Evolutionary conservation across 345 rosid species (phyloP).

Genomic region (Punica granatum): DNA sequence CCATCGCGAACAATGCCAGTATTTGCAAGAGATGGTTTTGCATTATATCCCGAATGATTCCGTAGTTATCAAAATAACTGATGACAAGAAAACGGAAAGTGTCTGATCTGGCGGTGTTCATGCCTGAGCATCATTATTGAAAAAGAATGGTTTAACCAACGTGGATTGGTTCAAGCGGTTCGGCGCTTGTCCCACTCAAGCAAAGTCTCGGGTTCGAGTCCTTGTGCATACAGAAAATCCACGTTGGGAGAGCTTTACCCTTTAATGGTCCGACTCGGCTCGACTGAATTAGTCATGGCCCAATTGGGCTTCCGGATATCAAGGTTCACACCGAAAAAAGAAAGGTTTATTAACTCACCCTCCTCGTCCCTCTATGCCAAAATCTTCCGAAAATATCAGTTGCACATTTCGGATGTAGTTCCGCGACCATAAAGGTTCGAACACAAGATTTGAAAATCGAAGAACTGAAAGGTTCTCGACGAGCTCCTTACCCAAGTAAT

Average conservation of each 20-base stretch:
- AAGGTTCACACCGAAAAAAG: no score
- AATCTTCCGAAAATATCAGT: conserved; percentile 86
- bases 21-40: conserved; percentile 95
- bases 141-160: conserved; percentile 2
- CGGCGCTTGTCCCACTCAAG: no score
- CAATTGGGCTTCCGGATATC: no score
- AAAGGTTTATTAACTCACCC: conserved; percentile 38
- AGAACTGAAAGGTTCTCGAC: conserved; percentile 93
- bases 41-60: conserved; percentile 90
- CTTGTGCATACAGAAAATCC: no score
- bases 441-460: conserved; percentile 91
- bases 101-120: neutral
- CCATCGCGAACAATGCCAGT: conserved; percentile 90
- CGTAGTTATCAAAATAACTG: conserved; percentile 83
- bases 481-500: conserved; percentile 89
- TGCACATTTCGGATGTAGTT: conserved; percentile 84
- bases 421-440: conserved; percentile 87
- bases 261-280: no score
- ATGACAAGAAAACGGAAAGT: neutral
- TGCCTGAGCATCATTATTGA: no score
- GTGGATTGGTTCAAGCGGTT: no score
- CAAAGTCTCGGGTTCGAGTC: no score
- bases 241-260: no score
- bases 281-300: no score
- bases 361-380: conserved; percentile 93